phyloP scores from a whole-genome alignment of 2,329 filamentous ascomycete species.

The Onygenales sp. region DNA sequence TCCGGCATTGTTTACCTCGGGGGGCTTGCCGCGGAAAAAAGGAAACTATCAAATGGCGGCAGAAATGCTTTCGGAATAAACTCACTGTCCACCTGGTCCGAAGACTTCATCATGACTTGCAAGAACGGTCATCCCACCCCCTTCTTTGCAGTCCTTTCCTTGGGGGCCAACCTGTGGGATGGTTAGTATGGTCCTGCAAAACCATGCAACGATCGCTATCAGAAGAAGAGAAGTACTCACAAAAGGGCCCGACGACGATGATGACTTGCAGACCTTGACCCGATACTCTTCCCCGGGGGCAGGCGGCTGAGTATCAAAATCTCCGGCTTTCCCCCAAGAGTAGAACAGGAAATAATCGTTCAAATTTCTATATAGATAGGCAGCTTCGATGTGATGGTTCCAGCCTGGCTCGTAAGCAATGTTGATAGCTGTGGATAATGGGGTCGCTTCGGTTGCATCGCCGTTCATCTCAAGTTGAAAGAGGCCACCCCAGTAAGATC shows the following conservation, averaged over 20 bases:
- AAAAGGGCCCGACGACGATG: conserved; percentile 44
- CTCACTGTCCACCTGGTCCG: conserved; percentile 56
- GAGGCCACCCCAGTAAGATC: conserved; percentile 59
- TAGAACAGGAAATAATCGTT: not conserved
- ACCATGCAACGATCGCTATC: not conserved
- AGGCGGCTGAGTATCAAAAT: conserved; percentile 24
- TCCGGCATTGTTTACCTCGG: not conserved
- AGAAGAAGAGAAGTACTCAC: conserved; percentile 16
- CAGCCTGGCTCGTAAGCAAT: conserved; percentile 2
- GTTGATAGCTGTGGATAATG: not conserved
- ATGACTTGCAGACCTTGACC: conserved; percentile 54
- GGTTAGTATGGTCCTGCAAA: not conserved
- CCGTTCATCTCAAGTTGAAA: conserved; percentile 42
- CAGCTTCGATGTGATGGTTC: not conserved
- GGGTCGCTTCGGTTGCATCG: not conserved
- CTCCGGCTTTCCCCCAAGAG: conserved; percentile 1
- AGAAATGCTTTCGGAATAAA: conserved; percentile 38
- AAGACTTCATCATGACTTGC: conserved; percentile 52
- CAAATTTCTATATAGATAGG: not conserved
- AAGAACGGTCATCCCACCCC: conserved; percentile 53
- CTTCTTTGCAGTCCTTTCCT: conserved; percentile 43
- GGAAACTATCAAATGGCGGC: not conserved
- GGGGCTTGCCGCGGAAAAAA: not conserved
- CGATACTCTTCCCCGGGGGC: conserved; percentile 49
- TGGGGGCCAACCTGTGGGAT: conserved; percentile 35